Base-by-base conservation (phyloP, 352 stramenopile species). In the Globisporangium nodosum region DNA sequence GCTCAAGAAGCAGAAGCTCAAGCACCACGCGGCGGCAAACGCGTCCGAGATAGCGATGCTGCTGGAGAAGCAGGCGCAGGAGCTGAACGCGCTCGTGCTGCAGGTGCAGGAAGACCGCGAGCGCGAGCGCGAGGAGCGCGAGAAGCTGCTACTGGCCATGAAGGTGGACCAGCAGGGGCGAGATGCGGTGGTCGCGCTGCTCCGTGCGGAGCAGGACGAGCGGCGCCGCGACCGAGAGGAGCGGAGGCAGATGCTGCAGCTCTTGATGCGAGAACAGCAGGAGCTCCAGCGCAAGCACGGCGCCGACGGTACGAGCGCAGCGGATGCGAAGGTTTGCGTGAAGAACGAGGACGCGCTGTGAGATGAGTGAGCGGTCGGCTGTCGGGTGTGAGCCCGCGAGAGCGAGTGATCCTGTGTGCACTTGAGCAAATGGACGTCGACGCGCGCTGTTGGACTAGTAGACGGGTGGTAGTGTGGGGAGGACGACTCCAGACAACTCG, bases 1-100 rank as follows among this genome's bases (percentile, higher is more conserved):
- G 52, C 52, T 51, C 52, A 58, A 58, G 52, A 58, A 58, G 42
- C 52, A 58, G 39, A 58, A 58, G n/a, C 39, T 58, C 13, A 40
- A 53, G 30, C 49, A 37, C 30, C 27, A 20, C 16, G 27, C 4
- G 13, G 5, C 6, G 13, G 27, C 40, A 8, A 20, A 40, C 24
- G 39, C 52, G n/a, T 37, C 27, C 27, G 49, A 13, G 3, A 30
- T 55, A 12, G 35, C 52, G 16, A 12, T 18, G 21, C 21, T 27
- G 27, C 35, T 55, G 8, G 47, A 61, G 18, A 61, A 9, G 47
- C 47, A 61, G 5, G 24, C 47, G n/a, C 35, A 43, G 35, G 35
- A 40, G 33, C 6, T 61, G 16, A 61, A 61, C 16, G 2, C 16
- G 11, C 13, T 61, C 24, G 47, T 43, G 37, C 33, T 43, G 0